These are phyloP conservation scores for Hypoxylon sp. DNA, from an alignment of 2,329 filamentous ascomycete genomes.

Conservation along the genomic window DNA sequence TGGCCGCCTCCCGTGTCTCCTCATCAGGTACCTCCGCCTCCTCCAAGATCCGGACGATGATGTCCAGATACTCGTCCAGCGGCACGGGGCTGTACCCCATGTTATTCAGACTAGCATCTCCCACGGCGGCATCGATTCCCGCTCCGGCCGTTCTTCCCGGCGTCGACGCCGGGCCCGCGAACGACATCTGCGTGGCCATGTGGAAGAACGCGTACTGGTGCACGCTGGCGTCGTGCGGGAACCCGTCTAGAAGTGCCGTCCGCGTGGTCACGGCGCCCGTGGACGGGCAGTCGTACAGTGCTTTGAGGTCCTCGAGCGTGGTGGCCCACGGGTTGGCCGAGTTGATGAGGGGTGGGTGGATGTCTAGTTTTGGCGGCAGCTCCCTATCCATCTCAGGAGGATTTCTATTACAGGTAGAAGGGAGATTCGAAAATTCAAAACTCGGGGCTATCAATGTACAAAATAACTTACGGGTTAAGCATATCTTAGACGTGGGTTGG, in stretches of 20 bases:
- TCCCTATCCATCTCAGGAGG: no score
- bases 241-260: conserved; percentile 72
- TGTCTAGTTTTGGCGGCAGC: conserved; percentile 58
- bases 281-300: conserved; percentile 66
- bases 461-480: no score
- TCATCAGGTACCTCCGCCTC: no score
- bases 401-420: no score
- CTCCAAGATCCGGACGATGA: conserved; percentile 58
- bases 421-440: background rate
- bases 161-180: conserved; percentile 25
- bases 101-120: conserved; percentile 70
- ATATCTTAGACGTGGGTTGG: no score
- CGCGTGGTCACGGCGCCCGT: conserved; percentile 80
- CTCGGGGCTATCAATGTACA: no score
- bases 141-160: conserved; percentile 19
- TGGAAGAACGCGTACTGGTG: conserved; percentile 75
- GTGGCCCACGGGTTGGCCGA: conserved; percentile 81
- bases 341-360: conserved; percentile 75
- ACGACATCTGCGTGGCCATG: conserved; percentile 34
- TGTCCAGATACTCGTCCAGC: conserved; percentile 66
- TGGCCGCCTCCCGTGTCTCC: background rate
- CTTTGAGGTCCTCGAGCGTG: conserved; percentile 65
- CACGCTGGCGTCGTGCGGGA: conserved; percentile 64
- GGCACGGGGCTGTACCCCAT: conserved; percentile 76
- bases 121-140: no score